These are phyloP conservation scores for Corymbia calophylla DNA, from an alignment of 441 rosid species.

Conservation along the genomic window DNA sequence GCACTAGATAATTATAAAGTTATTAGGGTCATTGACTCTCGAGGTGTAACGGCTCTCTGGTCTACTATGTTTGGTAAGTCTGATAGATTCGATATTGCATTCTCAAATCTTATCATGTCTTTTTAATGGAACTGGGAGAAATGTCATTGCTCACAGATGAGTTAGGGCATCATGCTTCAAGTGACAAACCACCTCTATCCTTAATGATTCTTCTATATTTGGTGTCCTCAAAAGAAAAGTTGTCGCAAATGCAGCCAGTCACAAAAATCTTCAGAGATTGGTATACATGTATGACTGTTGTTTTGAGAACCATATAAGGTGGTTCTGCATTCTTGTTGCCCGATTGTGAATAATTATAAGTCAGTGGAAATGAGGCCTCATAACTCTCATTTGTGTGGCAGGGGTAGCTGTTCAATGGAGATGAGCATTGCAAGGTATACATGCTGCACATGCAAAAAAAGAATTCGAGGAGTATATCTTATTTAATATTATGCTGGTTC, in stretches of 20 bases:
- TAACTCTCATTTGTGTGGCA: background rate
- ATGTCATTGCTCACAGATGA: background rate
- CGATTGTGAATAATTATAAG: background rate
- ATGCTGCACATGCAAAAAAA: background rate
- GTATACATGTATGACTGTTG: background rate
- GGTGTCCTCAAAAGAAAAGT: background rate
- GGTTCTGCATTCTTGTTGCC: background rate
- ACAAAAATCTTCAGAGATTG: background rate
- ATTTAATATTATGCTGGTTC: background rate
- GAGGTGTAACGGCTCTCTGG: background rate
- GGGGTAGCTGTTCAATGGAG: slow-evolving; percentile 28
- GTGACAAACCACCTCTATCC: background rate
- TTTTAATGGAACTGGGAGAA: background rate
- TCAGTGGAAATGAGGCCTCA: background rate
- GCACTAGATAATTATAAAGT: background rate
- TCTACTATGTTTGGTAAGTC: background rate
- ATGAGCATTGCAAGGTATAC: slow-evolving; percentile 35
- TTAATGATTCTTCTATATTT: background rate
- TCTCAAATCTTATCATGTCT: background rate
- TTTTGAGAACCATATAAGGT: background rate
- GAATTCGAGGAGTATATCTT: background rate
- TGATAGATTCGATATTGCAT: background rate
- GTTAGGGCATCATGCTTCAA: background rate
- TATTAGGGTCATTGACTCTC: background rate
- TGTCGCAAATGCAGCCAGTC: background rate